A percentile compares a stretch with the other conserved stretches of the same genome.
These are phyloP conservation scores for Rutstroemia sp. DNA, from an alignment of 2,329 filamentous ascomycete genomes.

Conservation along the genomic window DNA sequence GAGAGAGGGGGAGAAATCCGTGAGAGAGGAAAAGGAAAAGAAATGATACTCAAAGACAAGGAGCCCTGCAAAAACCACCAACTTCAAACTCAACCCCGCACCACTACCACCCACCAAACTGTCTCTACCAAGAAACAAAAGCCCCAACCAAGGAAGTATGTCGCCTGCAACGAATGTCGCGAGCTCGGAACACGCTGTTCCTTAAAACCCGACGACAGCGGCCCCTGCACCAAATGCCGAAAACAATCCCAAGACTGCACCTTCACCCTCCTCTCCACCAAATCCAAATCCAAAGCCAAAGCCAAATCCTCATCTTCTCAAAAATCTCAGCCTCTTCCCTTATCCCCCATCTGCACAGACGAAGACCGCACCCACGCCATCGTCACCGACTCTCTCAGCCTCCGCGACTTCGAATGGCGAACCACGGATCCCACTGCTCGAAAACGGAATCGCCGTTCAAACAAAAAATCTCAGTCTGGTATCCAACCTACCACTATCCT, in stretches of 20 bases:
- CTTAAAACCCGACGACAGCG: constrained; percentile 12
- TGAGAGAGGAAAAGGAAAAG: background rate
- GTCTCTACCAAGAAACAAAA: background rate
- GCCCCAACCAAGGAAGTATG: constrained; percentile 6
- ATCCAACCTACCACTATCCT: constrained; percentile 15
- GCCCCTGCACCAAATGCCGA: constrained; percentile 18
- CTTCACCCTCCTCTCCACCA: constrained; percentile 10
- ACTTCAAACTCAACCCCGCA: too few species aligned
- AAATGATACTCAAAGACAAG: background rate
- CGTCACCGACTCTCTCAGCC: background rate
- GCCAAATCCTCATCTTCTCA: background rate
- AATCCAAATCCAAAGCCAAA: background rate
- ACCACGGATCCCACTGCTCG: background rate
- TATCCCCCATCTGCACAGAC: background rate
- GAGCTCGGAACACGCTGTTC: constrained; percentile 8
- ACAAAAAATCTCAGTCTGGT: background rate
- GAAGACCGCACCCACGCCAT: background rate
- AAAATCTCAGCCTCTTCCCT: background rate
- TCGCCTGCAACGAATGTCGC: constrained; percentile 19
- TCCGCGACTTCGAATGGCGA: background rate
- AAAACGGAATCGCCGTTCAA: background rate
- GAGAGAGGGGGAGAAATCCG: background rate
- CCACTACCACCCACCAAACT: background rate
- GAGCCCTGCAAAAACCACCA: too few species aligned
- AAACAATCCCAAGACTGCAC: constrained; percentile 13